Evolutionary conservation across 129 eudicot genomes (phyloP).

Genomic region (Centrapalus pauciflorus): DNA sequence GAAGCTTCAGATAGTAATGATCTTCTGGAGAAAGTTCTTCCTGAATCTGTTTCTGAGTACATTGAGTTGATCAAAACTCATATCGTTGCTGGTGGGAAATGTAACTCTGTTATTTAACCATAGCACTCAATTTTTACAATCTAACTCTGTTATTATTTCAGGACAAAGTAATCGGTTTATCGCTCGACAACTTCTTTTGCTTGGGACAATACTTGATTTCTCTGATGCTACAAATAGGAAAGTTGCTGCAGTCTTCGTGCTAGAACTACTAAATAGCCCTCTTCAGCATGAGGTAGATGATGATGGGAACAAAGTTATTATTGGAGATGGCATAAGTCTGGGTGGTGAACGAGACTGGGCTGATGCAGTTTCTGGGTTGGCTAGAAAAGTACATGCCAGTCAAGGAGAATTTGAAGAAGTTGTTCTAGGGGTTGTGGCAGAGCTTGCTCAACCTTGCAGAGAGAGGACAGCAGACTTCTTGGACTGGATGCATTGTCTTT

Average conservation of each 20-base stretch:
- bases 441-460: conserved; percentile 85
- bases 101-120: not conserved
- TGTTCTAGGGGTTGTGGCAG: conserved; percentile 55
- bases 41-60: conserved; percentile 74
- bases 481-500: conserved; percentile 96
- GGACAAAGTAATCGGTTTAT: conserved; percentile 74
- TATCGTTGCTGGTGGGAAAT: conserved; percentile 62
- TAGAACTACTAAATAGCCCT: conserved; percentile 57
- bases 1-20: conserved; percentile 92
- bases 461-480: conserved; percentile 85
- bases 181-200: conserved; percentile 80
- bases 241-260: conserved; percentile 64
- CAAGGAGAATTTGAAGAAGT: conserved; percentile 89
- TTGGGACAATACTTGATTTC: conserved; percentile 87
- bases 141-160: conserved; percentile 26
- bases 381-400: conserved; percentile 65
- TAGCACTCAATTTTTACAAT: not conserved
- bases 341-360: conserved; percentile 96
- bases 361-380: conserved; percentile 65
- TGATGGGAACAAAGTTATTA: conserved; percentile 53
- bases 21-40: conserved; percentile 81
- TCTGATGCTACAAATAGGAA: conserved; percentile 84
- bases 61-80: conserved; percentile 78
- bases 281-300: conserved; percentile 76
- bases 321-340: conserved; percentile 91